phyloP scores from a whole-genome alignment of 2,329 filamentous ascomycete species.

The Neonectria hederae region DNA sequence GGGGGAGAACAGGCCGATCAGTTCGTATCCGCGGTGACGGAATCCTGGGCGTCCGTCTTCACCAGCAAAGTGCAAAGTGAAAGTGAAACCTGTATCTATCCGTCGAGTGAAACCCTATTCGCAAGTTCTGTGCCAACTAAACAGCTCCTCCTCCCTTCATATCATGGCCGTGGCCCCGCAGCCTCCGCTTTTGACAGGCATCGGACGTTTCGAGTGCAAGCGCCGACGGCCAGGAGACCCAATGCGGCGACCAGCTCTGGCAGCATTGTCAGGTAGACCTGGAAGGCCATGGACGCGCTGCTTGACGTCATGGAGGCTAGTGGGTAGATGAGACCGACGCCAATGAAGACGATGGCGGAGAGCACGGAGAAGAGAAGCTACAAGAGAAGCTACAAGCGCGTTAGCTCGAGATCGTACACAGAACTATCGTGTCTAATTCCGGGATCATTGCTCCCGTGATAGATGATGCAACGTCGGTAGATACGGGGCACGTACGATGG shows the following conservation, averaged over 20 bases:
- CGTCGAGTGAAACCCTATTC: neutral
- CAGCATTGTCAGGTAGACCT: constrained; percentile 16
- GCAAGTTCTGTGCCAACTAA: neutral
- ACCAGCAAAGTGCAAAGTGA: neutral
- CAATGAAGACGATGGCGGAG: constrained; percentile 19
- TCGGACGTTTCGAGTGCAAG: constrained; percentile 2
- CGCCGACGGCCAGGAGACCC: constrained; percentile 16
- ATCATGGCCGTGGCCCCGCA: neutral
- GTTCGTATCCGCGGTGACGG: neutral
- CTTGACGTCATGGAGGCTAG: constrained; percentile 18
- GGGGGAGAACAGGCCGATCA: neutral
- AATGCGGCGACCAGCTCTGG: constrained; percentile 14
- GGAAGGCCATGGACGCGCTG: neutral
- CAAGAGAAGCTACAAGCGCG: constrained; percentile 4
- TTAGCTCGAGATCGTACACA: neutral
- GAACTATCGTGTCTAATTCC: neutral
- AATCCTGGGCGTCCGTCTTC: neutral
- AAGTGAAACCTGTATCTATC: neutral
- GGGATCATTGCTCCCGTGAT: neutral
- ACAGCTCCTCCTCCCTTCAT: neutral
- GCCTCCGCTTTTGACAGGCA: constrained; percentile 4
- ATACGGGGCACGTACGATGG: neutral
- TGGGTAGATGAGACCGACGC: constrained; percentile 22
- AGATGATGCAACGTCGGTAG: neutral
- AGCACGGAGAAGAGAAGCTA: constrained; percentile 9